phyloP scores from a whole-genome alignment of 805 yeast species.

The Danielozyma ontarioensis region DNA sequence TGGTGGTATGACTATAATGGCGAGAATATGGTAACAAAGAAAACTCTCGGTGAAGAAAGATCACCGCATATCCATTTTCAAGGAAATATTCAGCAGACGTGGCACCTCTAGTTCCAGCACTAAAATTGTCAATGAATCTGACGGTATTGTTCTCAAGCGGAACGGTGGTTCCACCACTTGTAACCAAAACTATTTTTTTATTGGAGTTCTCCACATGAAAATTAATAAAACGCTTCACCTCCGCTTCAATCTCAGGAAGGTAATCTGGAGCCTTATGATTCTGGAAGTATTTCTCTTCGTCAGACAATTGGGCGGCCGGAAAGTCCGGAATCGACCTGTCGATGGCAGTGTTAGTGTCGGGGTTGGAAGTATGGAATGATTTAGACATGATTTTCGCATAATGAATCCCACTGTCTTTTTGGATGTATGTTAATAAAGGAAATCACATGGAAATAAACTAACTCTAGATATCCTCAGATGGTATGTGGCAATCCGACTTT shows the following conservation, averaged over 20 bases:
- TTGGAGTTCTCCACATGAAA: constrained; percentile 40
- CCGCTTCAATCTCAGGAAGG: constrained; percentile 53
- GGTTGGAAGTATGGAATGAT: constrained; percentile 55
- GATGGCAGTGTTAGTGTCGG: constrained; percentile 68
- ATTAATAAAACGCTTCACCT: constrained; percentile 57
- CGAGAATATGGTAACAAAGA: constrained; percentile 90
- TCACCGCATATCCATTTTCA: constrained; percentile 83
- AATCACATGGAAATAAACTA: too few species aligned
- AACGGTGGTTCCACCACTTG: constrained; percentile 97
- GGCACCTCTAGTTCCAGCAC: constrained; percentile 98
- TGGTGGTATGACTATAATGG: constrained; percentile 77
- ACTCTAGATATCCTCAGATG: too few species aligned
- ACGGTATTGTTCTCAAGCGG: constrained; percentile 97
- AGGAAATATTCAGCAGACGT: constrained; percentile 90
- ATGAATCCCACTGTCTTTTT: too few species aligned
- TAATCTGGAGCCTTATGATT: constrained; percentile 72
- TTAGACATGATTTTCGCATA: not conserved
- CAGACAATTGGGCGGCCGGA: constrained; percentile 68
- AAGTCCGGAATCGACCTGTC: constrained; percentile 72
- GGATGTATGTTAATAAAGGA: too few species aligned
- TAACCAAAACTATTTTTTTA: constrained; percentile 69
- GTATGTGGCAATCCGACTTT: too few species aligned
- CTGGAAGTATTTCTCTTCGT: constrained; percentile 73
- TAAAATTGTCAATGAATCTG: constrained; percentile 91
- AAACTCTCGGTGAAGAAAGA: constrained; percentile 88